Percentiles rank a stretch among this genome's conserved stretches.
These are phyloP conservation scores for Sarcodon aspratus DNA, from an alignment of 768 basidiomycete species.

Conservation along the genomic window DNA sequence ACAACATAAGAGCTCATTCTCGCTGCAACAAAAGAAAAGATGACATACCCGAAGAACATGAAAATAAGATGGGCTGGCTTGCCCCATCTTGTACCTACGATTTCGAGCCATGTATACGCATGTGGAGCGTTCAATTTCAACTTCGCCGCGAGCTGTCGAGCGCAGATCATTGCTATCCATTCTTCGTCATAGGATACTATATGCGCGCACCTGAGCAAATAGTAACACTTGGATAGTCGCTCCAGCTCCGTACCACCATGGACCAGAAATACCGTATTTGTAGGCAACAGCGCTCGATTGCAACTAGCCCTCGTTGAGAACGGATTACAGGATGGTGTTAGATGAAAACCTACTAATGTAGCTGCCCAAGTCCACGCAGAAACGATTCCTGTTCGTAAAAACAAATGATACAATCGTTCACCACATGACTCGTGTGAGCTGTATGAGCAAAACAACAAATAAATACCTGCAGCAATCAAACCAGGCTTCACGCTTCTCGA, in stretches of 20 bases:
- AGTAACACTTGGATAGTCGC: slow-evolving; percentile 81
- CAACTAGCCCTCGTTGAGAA: slow-evolving; percentile 24
- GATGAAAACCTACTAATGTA: slow-evolving; percentile 36
- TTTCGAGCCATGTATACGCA: slow-evolving; percentile 84
- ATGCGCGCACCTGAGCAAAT: slow-evolving; percentile 58
- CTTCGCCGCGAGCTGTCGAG: slow-evolving; percentile 67
- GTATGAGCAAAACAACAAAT: too few relatives aligned
- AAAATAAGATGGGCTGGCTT: slow-evolving; percentile 68
- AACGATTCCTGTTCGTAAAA: slow-evolving; percentile 37
- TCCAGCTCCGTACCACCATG: slow-evolving; percentile 91
- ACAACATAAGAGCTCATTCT: background rate
- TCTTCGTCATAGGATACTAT: background rate
- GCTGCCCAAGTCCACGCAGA: slow-evolving; percentile 91
- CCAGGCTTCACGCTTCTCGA: slow-evolving; percentile 84
- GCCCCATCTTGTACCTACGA: slow-evolving; percentile 76
- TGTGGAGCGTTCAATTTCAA: slow-evolving; percentile 86
- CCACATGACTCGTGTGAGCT: too few relatives aligned
- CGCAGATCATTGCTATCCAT: background rate
- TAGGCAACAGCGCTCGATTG: slow-evolving; percentile 82
- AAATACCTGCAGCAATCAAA: slow-evolving; percentile 81
- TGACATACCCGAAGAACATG: slow-evolving; percentile 66
- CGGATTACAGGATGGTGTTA: slow-evolving; percentile 1
- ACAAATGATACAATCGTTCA: too few relatives aligned
- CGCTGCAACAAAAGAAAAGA: background rate
- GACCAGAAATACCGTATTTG: slow-evolving; percentile 75